Base-by-base conservation (phyloP, 805 yeast genomes). In the Metschnikowia henanensis region DNA sequence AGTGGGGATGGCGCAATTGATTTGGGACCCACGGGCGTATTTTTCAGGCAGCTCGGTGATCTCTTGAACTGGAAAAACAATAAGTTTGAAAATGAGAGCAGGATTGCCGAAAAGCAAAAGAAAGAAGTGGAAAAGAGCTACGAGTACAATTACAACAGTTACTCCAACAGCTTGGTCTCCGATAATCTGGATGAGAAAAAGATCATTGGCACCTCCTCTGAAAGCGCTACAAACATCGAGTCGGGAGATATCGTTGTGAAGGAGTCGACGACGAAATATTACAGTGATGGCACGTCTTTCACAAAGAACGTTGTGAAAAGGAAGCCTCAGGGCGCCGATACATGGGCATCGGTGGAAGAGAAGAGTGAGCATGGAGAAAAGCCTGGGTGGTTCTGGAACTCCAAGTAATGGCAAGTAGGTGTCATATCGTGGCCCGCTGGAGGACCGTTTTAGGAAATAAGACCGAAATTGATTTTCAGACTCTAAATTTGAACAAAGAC, bases 51-150 rank as follows among this genome's bases (percentile, higher is more conserved):
- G 41, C 83, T 77, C 60, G 80, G 80, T 21, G 84, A 79, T 28
- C 80, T 75, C 48, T 63, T 90, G 58, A 77, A 76, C 44, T 89
- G 94, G 91, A 77, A 74, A 54, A 61, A 73, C n/a, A 68, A 17
- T 12, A 20, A 16, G 7, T 42, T 37, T 25, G 46, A 42, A 21
- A 33, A 31, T 18, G 46, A 36, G 20, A 31, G 17, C 20, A 25
- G 17, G 30, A 18, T 18, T 6, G 17, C 16, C 13, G 25, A 31
- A 15, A 26, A 21, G 35, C 32, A 26, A 25, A 23, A 19, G 17
- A 28, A 36, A 15, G 34, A 36, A 13, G 29, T 17, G 9, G 26
- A 21, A 17, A 26, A 32, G n/a, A 20, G 29, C 30, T 15, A 16
- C 20, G 20, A 21, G 25, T 21, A 28, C 6, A 16, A 3, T 17